Conservation (phyloP, 495 filamentous ascomycete species). For the Penicillium macrosclerotiorum region DNA sequence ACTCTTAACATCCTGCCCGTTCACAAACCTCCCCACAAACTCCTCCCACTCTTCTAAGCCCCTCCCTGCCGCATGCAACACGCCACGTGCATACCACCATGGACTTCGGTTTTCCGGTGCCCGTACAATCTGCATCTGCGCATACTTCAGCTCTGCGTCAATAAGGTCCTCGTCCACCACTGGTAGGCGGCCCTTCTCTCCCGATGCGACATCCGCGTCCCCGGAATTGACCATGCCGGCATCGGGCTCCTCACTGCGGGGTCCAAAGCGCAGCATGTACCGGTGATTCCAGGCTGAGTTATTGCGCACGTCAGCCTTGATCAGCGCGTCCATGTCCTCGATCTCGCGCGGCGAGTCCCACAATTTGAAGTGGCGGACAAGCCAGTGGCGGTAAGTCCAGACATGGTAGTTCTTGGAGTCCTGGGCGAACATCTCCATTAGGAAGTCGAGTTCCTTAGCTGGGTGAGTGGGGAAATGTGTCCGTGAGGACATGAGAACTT, state of each 20-base stretch:
- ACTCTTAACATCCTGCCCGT: slow-evolving; percentile 53
- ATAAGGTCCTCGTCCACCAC: slow-evolving; percentile 60
- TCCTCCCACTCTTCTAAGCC: slow-evolving; percentile 55
- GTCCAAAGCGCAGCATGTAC: slow-evolving; percentile 83
- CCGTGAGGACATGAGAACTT: slow-evolving; percentile 63
- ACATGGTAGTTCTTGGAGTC: slow-evolving; percentile 99
- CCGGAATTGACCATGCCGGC: slow-evolving; percentile 46
- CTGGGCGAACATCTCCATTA: slow-evolving; percentile 73
- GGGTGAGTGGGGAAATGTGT: slow-evolving; percentile 59
- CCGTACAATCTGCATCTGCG: slow-evolving; percentile 63
- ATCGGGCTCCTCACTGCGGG: slow-evolving; percentile 32
- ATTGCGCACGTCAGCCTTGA: slow-evolving; percentile 80
- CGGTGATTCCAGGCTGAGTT: slow-evolving; percentile 98
- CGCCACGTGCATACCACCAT: slow-evolving; percentile 87
- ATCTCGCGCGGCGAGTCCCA: slow-evolving; percentile 69
- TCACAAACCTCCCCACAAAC: slow-evolving; percentile 67
- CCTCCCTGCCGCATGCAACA: slow-evolving; percentile 62
- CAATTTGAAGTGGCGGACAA: slow-evolving; percentile 76
- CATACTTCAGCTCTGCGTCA: slow-evolving; percentile 72
- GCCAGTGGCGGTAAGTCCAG: slow-evolving; percentile 93
- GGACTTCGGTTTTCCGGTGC: slow-evolving; percentile 92
- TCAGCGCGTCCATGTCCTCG: slow-evolving; percentile 62
- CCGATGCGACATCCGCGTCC: slow-evolving; percentile 34
- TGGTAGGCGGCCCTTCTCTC: slow-evolving; percentile 37
- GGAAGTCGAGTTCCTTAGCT: slow-evolving; percentile 67